phyloP scores from a whole-genome alignment of 495 filamentous ascomycete genomes.

The Mytilinidion resinicola region DNA sequence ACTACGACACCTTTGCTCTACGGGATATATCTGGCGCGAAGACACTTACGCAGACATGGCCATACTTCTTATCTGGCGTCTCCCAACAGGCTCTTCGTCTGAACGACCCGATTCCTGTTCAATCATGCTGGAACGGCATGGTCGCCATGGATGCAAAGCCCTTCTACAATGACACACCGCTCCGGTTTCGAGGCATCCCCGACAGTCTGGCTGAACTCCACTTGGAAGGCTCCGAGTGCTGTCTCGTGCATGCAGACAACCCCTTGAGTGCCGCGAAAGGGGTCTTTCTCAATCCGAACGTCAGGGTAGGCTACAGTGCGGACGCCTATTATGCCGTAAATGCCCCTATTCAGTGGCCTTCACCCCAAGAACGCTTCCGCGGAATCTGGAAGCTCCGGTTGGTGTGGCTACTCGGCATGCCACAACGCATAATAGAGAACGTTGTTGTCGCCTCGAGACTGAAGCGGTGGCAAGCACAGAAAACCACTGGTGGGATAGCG shows the following conservation, averaged over 20 bases:
- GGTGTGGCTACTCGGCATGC: neutral
- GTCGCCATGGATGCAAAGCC: conserved; percentile 54
- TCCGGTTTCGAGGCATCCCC: conserved; percentile 63
- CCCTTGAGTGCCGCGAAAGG: conserved; percentile 47
- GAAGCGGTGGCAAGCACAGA: conserved; percentile 29
- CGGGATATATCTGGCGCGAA: conserved; percentile 62
- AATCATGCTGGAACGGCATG: conserved; percentile 82
- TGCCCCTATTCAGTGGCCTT: conserved; percentile 40
- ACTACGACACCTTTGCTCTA: conserved; percentile 83
- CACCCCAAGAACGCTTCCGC: neutral
- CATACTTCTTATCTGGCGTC: conserved; percentile 60
- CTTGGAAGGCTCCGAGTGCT: conserved; percentile 77
- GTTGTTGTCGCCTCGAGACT: conserved; percentile 4
- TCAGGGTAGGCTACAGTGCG: conserved; percentile 64
- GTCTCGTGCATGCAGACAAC: conserved; percentile 76
- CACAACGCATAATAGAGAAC: neutral
- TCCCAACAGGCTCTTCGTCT: conserved; percentile 54
- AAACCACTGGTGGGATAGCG: conserved; percentile 23
- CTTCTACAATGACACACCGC: conserved; percentile 45
- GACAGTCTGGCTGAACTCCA: conserved; percentile 62
- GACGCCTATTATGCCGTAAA: conserved; percentile 52
- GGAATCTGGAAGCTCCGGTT: conserved; percentile 7
- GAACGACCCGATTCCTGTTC: conserved; percentile 57
- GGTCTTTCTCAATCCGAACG: conserved; percentile 70
- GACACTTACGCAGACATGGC: conserved; percentile 60